These are phyloP conservation scores for Pythium brachiatum DNA, from an alignment of 352 stramenopile genomes.

Conservation along the genomic window DNA sequence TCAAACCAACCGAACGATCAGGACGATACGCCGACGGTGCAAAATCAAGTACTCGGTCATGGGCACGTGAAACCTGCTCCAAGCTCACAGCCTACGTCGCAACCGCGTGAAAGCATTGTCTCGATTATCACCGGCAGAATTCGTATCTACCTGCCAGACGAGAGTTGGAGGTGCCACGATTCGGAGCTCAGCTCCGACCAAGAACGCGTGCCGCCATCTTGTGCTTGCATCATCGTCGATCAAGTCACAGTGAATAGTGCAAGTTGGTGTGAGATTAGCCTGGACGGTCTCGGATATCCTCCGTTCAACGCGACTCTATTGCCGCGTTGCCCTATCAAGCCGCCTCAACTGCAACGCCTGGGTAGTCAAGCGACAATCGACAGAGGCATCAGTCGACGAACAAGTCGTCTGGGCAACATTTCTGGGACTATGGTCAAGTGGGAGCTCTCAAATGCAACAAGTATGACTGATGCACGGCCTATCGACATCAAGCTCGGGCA, in stretches of 20 bases:
- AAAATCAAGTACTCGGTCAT: background rate
- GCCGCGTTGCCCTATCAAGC: slow-evolving; percentile 40
- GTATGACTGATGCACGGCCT: background rate
- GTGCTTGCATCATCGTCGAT: slow-evolving; percentile 47
- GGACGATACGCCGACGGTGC: background rate
- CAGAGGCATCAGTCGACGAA: slow-evolving; percentile 22
- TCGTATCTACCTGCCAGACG: slow-evolving; percentile 50
- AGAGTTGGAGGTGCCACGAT: slow-evolving; percentile 29
- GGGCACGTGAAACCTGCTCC: background rate
- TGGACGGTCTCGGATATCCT: slow-evolving; percentile 73
- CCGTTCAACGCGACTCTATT: slow-evolving; percentile 73
- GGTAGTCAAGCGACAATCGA: slow-evolving; percentile 31
- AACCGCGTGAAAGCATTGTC: background rate
- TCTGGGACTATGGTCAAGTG: slow-evolving; percentile 27
- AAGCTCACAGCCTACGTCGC: background rate
- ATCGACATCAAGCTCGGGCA: slow-evolving; percentile 1
- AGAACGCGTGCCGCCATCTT: slow-evolving; percentile 20
- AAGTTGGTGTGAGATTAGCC: slow-evolving; percentile 45
- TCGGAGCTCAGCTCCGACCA: background rate
- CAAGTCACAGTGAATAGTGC: slow-evolving; percentile 41
- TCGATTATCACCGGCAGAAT: slow-evolving; percentile 41
- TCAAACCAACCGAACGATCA: background rate
- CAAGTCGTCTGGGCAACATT: slow-evolving; percentile 48
- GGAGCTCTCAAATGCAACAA: background rate
- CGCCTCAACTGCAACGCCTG: slow-evolving; percentile 45